A percentile compares a stretch with the other conserved stretches of the same genome.
phyloP scores from a whole-genome alignment of 2,329 filamentous ascomycete genomes.

The Leptoxyphium fumago region DNA sequence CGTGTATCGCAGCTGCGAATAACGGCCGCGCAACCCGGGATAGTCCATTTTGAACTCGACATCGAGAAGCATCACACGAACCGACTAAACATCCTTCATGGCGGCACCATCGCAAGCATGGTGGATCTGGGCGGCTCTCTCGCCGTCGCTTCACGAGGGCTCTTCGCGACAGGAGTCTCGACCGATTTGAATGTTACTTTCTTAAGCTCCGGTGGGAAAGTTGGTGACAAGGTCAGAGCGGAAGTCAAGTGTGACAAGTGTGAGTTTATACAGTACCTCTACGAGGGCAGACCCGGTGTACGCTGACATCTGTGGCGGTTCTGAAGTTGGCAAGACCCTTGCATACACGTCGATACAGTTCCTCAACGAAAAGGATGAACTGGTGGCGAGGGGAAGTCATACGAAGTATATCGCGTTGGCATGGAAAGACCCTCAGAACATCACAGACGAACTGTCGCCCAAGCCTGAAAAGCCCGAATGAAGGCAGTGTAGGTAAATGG shows the following conservation, averaged over 20 bases:
- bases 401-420: constrained; percentile 48
- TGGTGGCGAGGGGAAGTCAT: constrained; percentile 51
- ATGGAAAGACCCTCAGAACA: constrained; percentile 49
- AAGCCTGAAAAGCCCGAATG: constrained; percentile 10
- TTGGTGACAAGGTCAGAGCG: constrained; percentile 36
- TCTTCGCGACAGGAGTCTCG: constrained; percentile 52
- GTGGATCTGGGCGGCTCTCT: constrained; percentile 53
- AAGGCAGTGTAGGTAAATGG: not conserved
- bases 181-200: constrained; percentile 55
- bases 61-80: constrained; percentile 67
- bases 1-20: constrained; percentile 44
- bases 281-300: not conserved
- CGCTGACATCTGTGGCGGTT: not conserved
- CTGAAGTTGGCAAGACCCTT: constrained; percentile 47
- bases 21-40: constrained; percentile 47
- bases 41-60: constrained; percentile 61
- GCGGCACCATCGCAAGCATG: constrained; percentile 65
- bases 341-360: constrained; percentile 50
- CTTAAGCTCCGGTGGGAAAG: constrained; percentile 46
- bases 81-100: constrained; percentile 60
- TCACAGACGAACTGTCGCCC: constrained; percentile 40
- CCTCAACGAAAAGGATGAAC: constrained; percentile 41
- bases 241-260: constrained; percentile 53
- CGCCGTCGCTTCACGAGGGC: constrained; percentile 48
- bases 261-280: constrained; percentile 15